Conservation (phyloP, 768 basidiomycete genomes). For the Kondoa malvinella region DNA sequence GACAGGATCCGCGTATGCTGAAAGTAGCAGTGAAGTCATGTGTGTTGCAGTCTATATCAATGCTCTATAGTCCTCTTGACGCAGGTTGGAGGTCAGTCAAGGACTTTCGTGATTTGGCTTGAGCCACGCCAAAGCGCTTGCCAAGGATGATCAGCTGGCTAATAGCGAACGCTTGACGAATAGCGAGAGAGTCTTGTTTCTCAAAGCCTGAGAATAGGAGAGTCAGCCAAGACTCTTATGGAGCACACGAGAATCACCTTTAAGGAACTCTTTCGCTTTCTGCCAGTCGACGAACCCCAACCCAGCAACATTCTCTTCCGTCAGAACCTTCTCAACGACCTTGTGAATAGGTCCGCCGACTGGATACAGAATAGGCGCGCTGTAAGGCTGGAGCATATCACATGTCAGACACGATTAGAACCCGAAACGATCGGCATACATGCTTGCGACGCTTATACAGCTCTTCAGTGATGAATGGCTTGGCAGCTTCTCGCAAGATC, state of each 20-base stretch:
- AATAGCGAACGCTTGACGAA: conserved; percentile 1
- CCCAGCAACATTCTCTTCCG: conserved; percentile 22
- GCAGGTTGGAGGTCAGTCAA: not conserved
- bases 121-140: conserved; percentile 14
- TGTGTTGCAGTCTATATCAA: no score
- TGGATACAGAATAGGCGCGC: conserved; percentile 21
- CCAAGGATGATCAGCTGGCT: conserved; percentile 9
- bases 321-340: conserved; percentile 21
- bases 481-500: conserved; percentile 27
- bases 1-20: no score
- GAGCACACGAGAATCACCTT: conserved; percentile 18
- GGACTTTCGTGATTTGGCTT: not conserved
- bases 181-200: not conserved
- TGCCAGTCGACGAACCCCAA: conserved; percentile 26
- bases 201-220: not conserved
- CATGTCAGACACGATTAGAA: conserved; percentile 5
- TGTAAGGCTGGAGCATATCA: conserved; percentile 24
- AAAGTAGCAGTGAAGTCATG: no score
- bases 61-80: not conserved
- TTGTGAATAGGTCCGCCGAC: conserved; percentile 22
- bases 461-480: conserved; percentile 28
- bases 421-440: not conserved
- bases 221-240: conserved; percentile 5
- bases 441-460: conserved; percentile 20
- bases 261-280: conserved; percentile 17